phyloP scores from a whole-genome alignment of 345 rosid species.

The Lepidium didymum region DNA sequence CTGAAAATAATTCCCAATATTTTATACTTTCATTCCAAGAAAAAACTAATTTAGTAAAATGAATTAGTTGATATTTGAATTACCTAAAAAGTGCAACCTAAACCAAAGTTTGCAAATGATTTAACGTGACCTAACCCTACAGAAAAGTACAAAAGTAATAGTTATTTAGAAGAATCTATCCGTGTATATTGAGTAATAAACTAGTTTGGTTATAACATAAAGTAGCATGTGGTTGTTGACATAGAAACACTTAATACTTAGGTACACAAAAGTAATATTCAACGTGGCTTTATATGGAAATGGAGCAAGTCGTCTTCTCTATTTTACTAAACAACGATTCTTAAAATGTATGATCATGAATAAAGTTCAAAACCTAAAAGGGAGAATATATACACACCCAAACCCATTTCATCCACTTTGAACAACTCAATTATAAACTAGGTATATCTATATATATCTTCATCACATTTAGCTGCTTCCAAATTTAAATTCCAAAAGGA shows the following conservation, averaged over 20 bases:
- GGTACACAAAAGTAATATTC: not conserved
- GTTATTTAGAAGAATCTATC: not conserved
- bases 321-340: not conserved
- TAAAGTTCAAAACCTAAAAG: not conserved
- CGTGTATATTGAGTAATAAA: not conserved
- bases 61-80: not conserved
- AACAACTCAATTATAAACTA: constrained; percentile 16
- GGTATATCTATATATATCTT: not conserved
- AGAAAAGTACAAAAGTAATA: not conserved
- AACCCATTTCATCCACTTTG: constrained; percentile 14
- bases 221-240: constrained; percentile 6
- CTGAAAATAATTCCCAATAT: too few species aligned
- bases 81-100: constrained; percentile 12
- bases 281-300: not conserved
- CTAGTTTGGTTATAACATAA: constrained; percentile 12
- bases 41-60: not conserved
- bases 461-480: constrained; percentile 1
- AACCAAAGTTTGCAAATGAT: constrained; percentile 14
- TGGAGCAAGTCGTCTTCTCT: constrained; percentile 28
- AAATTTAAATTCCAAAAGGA: not conserved
- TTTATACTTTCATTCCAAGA: too few species aligned
- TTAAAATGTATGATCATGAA: constrained; percentile 1
- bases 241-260: not conserved
- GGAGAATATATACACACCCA: not conserved
- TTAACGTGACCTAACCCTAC: constrained; percentile 22